A percentile compares a stretch with the other conserved stretches of the same genome.
Conservation (phyloP, 768 basidiomycete species). For the Amanita pseudoporphyria region DNA sequence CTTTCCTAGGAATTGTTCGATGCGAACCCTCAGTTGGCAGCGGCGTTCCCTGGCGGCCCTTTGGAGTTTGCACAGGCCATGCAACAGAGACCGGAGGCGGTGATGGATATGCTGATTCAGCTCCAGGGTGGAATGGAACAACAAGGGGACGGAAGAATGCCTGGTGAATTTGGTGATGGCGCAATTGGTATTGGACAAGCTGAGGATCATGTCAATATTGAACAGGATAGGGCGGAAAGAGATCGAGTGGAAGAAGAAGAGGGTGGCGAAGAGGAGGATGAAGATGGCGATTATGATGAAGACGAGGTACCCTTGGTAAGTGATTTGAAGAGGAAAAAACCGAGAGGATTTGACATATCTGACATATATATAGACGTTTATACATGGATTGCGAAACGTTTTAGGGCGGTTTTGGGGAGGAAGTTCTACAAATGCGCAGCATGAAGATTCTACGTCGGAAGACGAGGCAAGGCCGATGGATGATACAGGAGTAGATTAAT, state of each 20-base stretch:
- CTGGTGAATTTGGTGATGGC: conserved; percentile 29
- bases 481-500: conserved; percentile 24
- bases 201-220: conserved; percentile 10
- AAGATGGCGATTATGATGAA: conserved; percentile 31
- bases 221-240: conserved; percentile 6
- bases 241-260: conserved; percentile 12
- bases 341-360: background rate
- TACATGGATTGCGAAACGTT: conserved; percentile 49
- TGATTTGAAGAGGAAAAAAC: conserved; percentile 5
- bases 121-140: conserved; percentile 27
- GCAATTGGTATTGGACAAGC: conserved; percentile 11
- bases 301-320: conserved; percentile 44
- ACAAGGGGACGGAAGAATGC: conserved; percentile 34
- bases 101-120: conserved; percentile 49
- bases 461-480: conserved; percentile 24
- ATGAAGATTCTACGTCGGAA: conserved; percentile 31
- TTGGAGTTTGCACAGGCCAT: conserved; percentile 51
- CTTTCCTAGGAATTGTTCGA: conserved; percentile 40
- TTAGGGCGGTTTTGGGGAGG: conserved; percentile 51
- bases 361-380: conserved; percentile 45
- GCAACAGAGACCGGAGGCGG: conserved; percentile 42
- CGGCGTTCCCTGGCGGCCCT: conserved; percentile 57
- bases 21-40: conserved; percentile 42
- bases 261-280: conserved; percentile 23
- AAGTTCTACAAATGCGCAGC: conserved; percentile 12